phyloP scores from a whole-genome alignment of 345 rosid species.

The Hibiscus trionum region DNA sequence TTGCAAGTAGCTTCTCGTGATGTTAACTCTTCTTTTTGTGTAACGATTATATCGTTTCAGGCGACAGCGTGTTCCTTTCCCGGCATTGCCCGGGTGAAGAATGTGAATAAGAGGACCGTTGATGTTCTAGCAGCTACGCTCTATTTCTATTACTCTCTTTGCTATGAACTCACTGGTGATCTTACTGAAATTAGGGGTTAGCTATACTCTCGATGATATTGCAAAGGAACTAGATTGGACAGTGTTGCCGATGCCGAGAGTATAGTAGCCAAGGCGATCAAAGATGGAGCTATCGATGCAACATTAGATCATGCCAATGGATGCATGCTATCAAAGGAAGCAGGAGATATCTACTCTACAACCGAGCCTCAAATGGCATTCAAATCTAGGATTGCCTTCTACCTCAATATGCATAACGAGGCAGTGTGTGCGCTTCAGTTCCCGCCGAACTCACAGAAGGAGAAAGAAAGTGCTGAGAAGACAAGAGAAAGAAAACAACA shows the following conservation, averaged over 20 bases:
- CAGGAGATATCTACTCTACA: slow-evolving; percentile 56
- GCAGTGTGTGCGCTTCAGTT: slow-evolving; percentile 54
- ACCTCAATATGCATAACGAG: slow-evolving; percentile 54
- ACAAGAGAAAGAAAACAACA: slow-evolving; percentile 48
- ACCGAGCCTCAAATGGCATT: slow-evolving; percentile 46
- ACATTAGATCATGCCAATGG: slow-evolving; percentile 43
- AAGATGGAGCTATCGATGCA: slow-evolving; percentile 53
- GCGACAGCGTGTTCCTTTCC: slow-evolving; percentile 49
- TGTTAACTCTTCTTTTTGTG: neutral
- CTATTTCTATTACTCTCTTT: slow-evolving; percentile 46
- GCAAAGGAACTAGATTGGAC: slow-evolving; percentile 49
- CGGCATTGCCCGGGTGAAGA: slow-evolving; percentile 38
- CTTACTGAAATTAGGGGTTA: slow-evolving; percentile 56
- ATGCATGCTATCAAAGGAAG: slow-evolving; percentile 50
- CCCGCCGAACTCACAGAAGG: slow-evolving; percentile 54
- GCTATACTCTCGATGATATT: slow-evolving; percentile 32
- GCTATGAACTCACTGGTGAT: slow-evolving; percentile 49
- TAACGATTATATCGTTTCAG: slow-evolving; percentile 14
- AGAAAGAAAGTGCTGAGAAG: slow-evolving; percentile 48
- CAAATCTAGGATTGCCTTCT: slow-evolving; percentile 52
- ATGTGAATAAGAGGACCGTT: slow-evolving; percentile 41
- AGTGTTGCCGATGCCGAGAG: slow-evolving; percentile 51
- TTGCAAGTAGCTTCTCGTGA: neutral
- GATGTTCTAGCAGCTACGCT: slow-evolving; percentile 51
- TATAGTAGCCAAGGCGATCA: slow-evolving; percentile 43